A percentile compares a stretch with the other conserved stretches of the same genome.
Conservation (phyloP, 805 yeast species). For the Kurtzmaniella fragi region DNA sequence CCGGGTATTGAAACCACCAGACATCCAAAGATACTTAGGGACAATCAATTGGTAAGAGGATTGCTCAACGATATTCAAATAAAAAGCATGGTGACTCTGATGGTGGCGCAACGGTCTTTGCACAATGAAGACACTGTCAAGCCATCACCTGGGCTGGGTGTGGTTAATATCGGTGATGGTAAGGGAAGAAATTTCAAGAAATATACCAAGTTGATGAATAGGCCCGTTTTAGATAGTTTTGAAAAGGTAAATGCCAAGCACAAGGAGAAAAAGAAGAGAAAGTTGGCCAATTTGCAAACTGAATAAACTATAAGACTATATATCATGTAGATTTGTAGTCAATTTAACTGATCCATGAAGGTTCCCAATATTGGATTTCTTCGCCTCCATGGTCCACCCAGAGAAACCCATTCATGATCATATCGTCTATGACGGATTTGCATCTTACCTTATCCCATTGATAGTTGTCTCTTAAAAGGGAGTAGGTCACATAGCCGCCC, state of each 20-base stretch:
- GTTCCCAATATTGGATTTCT: slow-evolving; percentile 64
- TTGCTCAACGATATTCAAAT: slow-evolving; percentile 52
- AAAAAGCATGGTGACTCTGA: slow-evolving; percentile 48
- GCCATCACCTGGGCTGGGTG: slow-evolving; percentile 15
- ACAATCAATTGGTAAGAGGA: slow-evolving; percentile 42
- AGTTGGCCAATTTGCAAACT: neutral
- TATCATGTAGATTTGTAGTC: neutral
- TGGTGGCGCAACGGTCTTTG: slow-evolving; percentile 35
- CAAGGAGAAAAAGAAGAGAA: slow-evolving; percentile 33
- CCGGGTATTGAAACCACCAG: slow-evolving; percentile 22
- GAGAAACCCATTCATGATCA: slow-evolving; percentile 75
- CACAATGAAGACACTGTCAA: neutral
- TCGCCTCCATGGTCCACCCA: slow-evolving; percentile 70
- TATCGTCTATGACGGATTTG: slow-evolving; percentile 61
- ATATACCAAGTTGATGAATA: slow-evolving; percentile 53
- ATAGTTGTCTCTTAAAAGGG: slow-evolving; percentile 66
- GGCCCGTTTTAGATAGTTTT: slow-evolving; percentile 60
- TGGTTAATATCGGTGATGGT: slow-evolving; percentile 75
- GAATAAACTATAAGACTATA: too few relatives aligned
- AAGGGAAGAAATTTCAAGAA: slow-evolving; percentile 51
- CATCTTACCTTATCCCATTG: slow-evolving; percentile 67
- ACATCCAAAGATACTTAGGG: slow-evolving; percentile 33
- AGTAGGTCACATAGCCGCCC: slow-evolving; percentile 65
- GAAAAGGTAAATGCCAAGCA: slow-evolving; percentile 67
- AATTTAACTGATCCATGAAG: slow-evolving; percentile 53